Evolutionary conservation across 2,329 filamentous ascomycete genomes (phyloP).

Genomic region (Cordyceps cateniannulata): DNA sequence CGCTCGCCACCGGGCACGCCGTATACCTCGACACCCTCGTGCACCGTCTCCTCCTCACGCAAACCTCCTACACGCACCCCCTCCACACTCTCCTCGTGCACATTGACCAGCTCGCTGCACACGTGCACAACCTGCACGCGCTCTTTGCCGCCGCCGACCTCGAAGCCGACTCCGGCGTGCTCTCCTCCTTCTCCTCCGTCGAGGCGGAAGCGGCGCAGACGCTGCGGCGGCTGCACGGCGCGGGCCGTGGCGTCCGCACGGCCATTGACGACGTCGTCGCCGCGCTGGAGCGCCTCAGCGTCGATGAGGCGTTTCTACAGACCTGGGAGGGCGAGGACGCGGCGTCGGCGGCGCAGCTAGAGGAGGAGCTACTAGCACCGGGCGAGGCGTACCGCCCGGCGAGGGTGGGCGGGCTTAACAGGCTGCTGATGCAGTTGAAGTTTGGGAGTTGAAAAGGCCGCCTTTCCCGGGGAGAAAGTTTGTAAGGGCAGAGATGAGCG

Average conservation of each 20-base stretch:
- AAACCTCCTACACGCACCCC: constrained; percentile 54
- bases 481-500: neutral
- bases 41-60: constrained; percentile 60
- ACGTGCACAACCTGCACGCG: constrained; percentile 66
- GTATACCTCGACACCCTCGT: constrained; percentile 65
- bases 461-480: neutral
- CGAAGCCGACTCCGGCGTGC: constrained; percentile 73
- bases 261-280: constrained; percentile 64
- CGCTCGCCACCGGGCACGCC: constrained; percentile 72
- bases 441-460: constrained; percentile 44
- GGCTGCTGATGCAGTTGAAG: constrained; percentile 87
- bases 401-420: constrained; percentile 72
- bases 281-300: constrained; percentile 40
- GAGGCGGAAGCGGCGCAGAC: constrained; percentile 66
- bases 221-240: constrained; percentile 54
- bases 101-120: constrained; percentile 75
- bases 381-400: constrained; percentile 55
- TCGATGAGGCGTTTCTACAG: constrained; percentile 36
- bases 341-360: constrained; percentile 32
- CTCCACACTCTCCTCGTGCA: constrained; percentile 63
- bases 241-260: constrained; percentile 57
- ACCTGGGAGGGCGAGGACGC: constrained; percentile 33
- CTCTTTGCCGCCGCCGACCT: constrained; percentile 76
- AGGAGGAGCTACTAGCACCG: constrained; percentile 30
- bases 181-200: constrained; percentile 67